Percentiles rank a stretch among this genome's conserved stretches.
These are phyloP conservation scores for Neopestalotiopsis sp. DNA, from an alignment of 2,329 filamentous ascomycete species.

Conservation along the genomic window DNA sequence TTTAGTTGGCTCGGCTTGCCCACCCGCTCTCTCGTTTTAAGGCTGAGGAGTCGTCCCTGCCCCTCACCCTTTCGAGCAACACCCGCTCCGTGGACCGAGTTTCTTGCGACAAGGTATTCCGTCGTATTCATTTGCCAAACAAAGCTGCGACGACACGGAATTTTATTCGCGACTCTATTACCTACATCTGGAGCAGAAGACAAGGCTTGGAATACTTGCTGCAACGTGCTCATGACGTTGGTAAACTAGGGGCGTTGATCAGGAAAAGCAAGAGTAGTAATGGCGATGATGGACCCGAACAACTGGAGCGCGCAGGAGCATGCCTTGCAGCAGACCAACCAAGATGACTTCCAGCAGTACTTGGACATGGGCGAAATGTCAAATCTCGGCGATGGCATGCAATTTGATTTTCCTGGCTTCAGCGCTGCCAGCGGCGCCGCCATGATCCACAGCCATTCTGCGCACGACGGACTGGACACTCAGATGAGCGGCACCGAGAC, in stretches of 20 bases:
- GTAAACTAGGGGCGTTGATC: background rate
- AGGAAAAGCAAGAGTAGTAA: slow-evolving; percentile 19
- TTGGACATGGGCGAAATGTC: slow-evolving; percentile 64
- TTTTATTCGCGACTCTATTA: background rate
- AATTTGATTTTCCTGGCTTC: slow-evolving; percentile 66
- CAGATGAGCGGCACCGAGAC: slow-evolving; percentile 53
- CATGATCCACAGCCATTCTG: slow-evolving; percentile 42
- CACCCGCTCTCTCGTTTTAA: background rate
- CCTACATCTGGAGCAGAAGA: background rate
- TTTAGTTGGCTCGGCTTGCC: background rate
- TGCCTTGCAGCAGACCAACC: slow-evolving; percentile 52
- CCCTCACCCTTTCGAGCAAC: background rate
- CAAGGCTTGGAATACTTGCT: background rate
- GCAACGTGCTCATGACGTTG: slow-evolving; percentile 11
- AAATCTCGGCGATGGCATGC: slow-evolving; percentile 56
- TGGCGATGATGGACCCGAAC: slow-evolving; percentile 57
- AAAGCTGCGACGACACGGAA: background rate
- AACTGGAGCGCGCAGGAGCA: slow-evolving; percentile 64
- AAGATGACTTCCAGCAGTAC: slow-evolving; percentile 70
- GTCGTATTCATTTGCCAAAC: background rate
- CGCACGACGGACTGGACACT: slow-evolving; percentile 51
- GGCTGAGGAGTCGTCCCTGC: background rate
- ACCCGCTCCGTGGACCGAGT: background rate
- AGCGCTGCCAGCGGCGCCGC: slow-evolving; percentile 42
- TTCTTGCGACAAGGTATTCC: background rate